Evolutionary conservation across 2,329 filamentous ascomycete genomes (phyloP).

Genomic region (Sporothrix variecibatus): DNA sequence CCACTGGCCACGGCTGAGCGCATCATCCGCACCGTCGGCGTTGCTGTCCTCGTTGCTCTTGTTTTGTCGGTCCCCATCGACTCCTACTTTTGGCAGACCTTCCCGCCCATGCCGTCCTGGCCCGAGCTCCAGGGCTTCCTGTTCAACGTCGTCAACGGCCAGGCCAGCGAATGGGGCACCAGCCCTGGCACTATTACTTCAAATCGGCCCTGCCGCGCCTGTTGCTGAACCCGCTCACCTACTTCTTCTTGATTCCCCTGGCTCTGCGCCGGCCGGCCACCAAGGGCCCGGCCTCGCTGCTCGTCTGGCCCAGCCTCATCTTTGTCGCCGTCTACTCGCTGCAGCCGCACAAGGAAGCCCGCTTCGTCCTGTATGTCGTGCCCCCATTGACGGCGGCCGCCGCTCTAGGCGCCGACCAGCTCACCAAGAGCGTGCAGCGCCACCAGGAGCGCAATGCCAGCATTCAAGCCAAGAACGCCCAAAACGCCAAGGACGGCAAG

Average conservation of each 20-base stretch:
- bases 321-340: conserved; percentile 82
- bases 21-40: conserved; percentile 66
- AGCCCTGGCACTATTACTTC: conserved; percentile 85
- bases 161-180: conserved; percentile 84
- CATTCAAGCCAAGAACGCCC: neutral
- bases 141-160: conserved; percentile 85
- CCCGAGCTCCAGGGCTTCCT: conserved; percentile 87
- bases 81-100: conserved; percentile 77
- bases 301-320: conserved; percentile 66
- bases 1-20: conserved; percentile 50
- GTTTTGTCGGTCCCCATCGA: conserved; percentile 73
- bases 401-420: conserved; percentile 69
- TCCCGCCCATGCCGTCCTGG: conserved; percentile 70
- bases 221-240: conserved; percentile 72
- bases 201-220: conserved; percentile 77
- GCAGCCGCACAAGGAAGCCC: conserved; percentile 93
- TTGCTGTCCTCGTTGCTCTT: conserved; percentile 68
- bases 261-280: conserved; percentile 54
- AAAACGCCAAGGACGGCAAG: neutral
- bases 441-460: conserved; percentile 9
- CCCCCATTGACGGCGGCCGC: conserved; percentile 79
- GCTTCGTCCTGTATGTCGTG: conserved; percentile 88
- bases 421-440: conserved; percentile 51
- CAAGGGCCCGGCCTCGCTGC: conserved; percentile 44
- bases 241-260: conserved; percentile 56